Evolutionary conservation across 257 asterid species (phyloP).

Genomic region (Gentiana straminea): DNA sequence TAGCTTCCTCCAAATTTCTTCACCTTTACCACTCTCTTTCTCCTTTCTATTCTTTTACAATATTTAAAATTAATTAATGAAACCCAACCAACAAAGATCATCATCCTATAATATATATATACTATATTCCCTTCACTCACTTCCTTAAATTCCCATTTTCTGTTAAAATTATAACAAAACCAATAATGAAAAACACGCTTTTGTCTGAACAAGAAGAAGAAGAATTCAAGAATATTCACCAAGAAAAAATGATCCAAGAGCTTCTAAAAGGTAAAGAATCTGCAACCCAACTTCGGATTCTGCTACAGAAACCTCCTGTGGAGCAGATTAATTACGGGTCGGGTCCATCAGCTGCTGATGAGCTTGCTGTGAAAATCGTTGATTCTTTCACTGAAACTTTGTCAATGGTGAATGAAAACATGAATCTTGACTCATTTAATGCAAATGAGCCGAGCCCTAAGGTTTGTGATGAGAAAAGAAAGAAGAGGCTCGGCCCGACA

Average conservation of each 20-base stretch:
- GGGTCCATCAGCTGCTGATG: conserved; percentile 18
- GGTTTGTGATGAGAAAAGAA: conserved; percentile 10
- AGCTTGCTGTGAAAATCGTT: conserved; percentile 21
- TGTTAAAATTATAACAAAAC: background rate
- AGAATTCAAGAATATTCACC: background rate
- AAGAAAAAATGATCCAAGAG: conserved; percentile 16
- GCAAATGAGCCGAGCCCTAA: conserved; percentile 17
- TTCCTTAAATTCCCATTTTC: background rate
- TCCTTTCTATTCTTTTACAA: background rate
- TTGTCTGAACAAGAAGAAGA: background rate
- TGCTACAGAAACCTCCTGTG: conserved; percentile 19
- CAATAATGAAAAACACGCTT: conserved; percentile 4
- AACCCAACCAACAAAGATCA: background rate
- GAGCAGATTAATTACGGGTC: conserved; percentile 6
- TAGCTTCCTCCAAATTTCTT: conserved; percentile 23
- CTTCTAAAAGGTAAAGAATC: conserved; percentile 33
- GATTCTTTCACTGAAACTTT: conserved; percentile 37
- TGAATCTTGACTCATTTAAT: conserved; percentile 7
- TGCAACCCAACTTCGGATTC: conserved; percentile 29
- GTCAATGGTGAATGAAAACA: conserved; percentile 1
- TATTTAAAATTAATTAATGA: background rate
- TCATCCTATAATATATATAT: too few species aligned
- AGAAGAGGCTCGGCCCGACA: conserved; percentile 20
- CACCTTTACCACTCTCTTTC: conserved; percentile 24
- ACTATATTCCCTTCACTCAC: too few species aligned